Evolutionary conservation across 495 filamentous ascomycete genomes (phyloP).

Genomic region (Hypoxylon lenormandii): DNA sequence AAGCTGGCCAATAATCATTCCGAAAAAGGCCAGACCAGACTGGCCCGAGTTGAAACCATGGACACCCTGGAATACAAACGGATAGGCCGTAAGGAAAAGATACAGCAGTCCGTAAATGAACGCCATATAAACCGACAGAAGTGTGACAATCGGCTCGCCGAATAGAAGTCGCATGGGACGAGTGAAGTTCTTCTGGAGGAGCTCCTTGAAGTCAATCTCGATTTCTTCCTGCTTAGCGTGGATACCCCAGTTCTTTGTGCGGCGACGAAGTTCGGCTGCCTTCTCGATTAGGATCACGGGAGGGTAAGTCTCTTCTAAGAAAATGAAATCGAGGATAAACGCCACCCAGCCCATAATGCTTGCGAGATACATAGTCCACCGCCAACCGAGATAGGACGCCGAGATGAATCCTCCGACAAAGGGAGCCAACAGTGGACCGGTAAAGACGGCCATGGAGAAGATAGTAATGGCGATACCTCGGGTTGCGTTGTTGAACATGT

Average conservation of each 20-base stretch:
- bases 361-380: constrained; percentile 82
- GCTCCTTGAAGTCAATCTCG: constrained; percentile 82
- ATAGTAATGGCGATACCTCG: constrained; percentile 84
- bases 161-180: constrained; percentile 83
- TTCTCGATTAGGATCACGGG: constrained; percentile 82
- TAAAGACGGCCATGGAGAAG: constrained; percentile 86
- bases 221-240: constrained; percentile 95
- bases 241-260: constrained; percentile 91
- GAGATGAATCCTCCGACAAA: constrained; percentile 89
- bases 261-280: constrained; percentile 79
- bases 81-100: constrained; percentile 83
- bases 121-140: constrained; percentile 81
- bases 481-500: constrained; percentile 84
- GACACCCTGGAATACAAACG: constrained; percentile 79
- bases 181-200: constrained; percentile 84
- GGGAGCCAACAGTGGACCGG: constrained; percentile 81
- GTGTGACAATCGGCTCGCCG: constrained; percentile 80
- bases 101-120: constrained; percentile 87
- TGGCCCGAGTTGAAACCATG: constrained; percentile 75
- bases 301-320: constrained; percentile 85
- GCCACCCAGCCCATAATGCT: constrained; percentile 81
- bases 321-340: constrained; percentile 76
- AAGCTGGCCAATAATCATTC: constrained; percentile 80
- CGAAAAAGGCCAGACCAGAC: constrained; percentile 80
- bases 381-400: constrained; percentile 77